These are phyloP conservation scores for Sicyos baderoa DNA, from an alignment of 306 rosid species.

Conservation along the genomic window DNA sequence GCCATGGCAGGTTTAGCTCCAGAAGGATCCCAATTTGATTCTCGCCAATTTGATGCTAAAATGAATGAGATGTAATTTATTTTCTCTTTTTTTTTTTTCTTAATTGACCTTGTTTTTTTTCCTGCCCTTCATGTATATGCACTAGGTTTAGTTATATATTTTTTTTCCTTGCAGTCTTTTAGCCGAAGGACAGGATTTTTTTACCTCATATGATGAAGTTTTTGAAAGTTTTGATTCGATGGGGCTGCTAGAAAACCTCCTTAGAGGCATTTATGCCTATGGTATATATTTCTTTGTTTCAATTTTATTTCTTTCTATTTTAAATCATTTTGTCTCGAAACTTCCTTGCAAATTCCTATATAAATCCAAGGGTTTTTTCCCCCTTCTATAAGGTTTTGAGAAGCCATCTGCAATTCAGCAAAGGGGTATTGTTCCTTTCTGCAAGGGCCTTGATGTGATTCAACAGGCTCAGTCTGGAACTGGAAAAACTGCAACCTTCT, in stretches of 20 bases:
- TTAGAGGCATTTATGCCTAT: slow-evolving; percentile 91
- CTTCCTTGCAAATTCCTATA: not conserved
- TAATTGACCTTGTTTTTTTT: not conserved
- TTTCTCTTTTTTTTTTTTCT: not conserved
- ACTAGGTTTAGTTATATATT: not conserved
- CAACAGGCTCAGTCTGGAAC: slow-evolving; percentile 99
- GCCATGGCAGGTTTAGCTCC: slow-evolving; percentile 87
- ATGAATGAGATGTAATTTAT: slow-evolving; percentile 69
- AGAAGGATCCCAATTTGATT: slow-evolving; percentile 84
- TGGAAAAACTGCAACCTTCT: slow-evolving; percentile 92
- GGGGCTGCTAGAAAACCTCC: slow-evolving; percentile 81
- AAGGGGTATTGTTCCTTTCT: slow-evolving; percentile 96
- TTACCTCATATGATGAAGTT: slow-evolving; percentile 84
- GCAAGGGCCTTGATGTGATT: slow-evolving; percentile 94
- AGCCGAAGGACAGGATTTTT: slow-evolving; percentile 75
- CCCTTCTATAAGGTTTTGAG: slow-evolving; percentile 62
- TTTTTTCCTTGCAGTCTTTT: slow-evolving; percentile 39
- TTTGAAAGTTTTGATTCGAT: slow-evolving; percentile 79
- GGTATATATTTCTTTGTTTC: slow-evolving; percentile 32
- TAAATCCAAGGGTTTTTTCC: not conserved
- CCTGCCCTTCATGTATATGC: not conserved
- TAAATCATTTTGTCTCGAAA: not conserved
- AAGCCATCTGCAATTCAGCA: slow-evolving; percentile 98
- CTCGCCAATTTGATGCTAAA: slow-evolving; percentile 70
- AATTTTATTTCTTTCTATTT: not conserved